Base-by-base conservation (phyloP, 495 filamentous ascomycete genomes). In the Hypoxylon lenormandii region DNA sequence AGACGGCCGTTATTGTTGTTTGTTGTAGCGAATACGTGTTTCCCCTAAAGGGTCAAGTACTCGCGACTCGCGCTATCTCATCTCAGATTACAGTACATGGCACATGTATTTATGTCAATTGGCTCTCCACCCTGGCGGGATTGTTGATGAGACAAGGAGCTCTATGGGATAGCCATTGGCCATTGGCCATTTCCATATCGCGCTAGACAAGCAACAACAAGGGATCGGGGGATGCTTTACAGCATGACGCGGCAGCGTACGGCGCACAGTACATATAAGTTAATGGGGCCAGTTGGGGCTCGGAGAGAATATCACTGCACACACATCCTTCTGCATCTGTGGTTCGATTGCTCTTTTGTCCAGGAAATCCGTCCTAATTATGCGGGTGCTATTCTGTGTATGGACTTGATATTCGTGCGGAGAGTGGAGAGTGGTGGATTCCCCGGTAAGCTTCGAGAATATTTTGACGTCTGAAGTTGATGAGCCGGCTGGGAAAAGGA, bases 131-230 rank as follows among this genome's bases (percentile, higher is more conserved):
- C 51, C 51, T 51, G 49, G 18, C 61, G 66, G 55, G 49, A 63
- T 67, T 75, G 68, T 76, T 75, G 64, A 70, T 63, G 72, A 71
- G 67, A 67, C 70, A 63, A 47, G 60, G 69, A 57, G 58, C 62
- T 48, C 54, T 38, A 52, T 42, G 40, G 33, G 54, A 42, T 49
- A 54, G 60, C 72, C 64, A 79, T 78, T 79, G 77, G 77, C 61
- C 71, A 63, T 62, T 22, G 1, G 77, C 61, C 71, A 63, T 62
- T 22, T 1, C 62, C 46, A 65, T 51, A 61, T 64, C 75, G 66
- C 79, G 79, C 79, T 80, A 79, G 64, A 74, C 77, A 77, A 71
- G 78, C 64, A 72, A 26, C 58, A 46, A 72, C 61, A 67, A 64
- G 70, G 72, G 50, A 64, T 61, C 57, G 57, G 68, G 46, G 47